phyloP scores from a whole-genome alignment of 164 flowering plant genomes.

The Liquidambar formosana region DNA sequence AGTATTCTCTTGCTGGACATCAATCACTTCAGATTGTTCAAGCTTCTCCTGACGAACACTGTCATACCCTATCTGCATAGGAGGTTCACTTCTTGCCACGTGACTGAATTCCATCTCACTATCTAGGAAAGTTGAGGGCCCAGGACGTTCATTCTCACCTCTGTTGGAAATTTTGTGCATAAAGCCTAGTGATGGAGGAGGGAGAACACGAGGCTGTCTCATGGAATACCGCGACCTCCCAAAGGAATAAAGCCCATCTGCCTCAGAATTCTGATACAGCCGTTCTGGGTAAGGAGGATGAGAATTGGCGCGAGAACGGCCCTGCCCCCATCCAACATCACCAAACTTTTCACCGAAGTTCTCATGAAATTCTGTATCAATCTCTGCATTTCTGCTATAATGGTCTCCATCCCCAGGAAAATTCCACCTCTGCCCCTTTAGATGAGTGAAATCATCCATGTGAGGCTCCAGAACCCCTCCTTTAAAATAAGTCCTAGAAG shows the following conservation, averaged over 20 bases:
- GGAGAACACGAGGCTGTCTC: slow-evolving; percentile 95
- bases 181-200: slow-evolving; percentile 80
- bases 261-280: slow-evolving; percentile 58
- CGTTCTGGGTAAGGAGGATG: slow-evolving; percentile 57
- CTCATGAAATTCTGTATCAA: slow-evolving; percentile 59
- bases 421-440: slow-evolving; percentile 67
- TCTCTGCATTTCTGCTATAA: slow-evolving; percentile 42
- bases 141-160: slow-evolving; percentile 42
- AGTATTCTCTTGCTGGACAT: slow-evolving; percentile 30
- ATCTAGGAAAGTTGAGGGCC: slow-evolving; percentile 47
- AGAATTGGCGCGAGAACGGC: slow-evolving; percentile 38
- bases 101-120: slow-evolving; percentile 35
- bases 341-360: slow-evolving; percentile 50
- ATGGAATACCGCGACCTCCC: slow-evolving; percentile 78
- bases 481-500: slow-evolving; percentile 42
- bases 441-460: slow-evolving; percentile 48
- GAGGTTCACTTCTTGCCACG: slow-evolving; percentile 39
- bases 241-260: slow-evolving; percentile 57
- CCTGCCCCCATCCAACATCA: slow-evolving; percentile 72
- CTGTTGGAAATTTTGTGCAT: slow-evolving; percentile 45
- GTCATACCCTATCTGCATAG: slow-evolving; percentile 31
- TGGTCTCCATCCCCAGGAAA: slow-evolving; percentile 53
- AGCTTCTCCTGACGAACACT: slow-evolving; percentile 30
- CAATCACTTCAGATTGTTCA: slow-evolving; percentile 36
- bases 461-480: slow-evolving; percentile 51